Evolutionary conservation across 2,329 filamentous ascomycete genomes (phyloP).

Genomic region (Scolecobasidium constrictum): DNA sequence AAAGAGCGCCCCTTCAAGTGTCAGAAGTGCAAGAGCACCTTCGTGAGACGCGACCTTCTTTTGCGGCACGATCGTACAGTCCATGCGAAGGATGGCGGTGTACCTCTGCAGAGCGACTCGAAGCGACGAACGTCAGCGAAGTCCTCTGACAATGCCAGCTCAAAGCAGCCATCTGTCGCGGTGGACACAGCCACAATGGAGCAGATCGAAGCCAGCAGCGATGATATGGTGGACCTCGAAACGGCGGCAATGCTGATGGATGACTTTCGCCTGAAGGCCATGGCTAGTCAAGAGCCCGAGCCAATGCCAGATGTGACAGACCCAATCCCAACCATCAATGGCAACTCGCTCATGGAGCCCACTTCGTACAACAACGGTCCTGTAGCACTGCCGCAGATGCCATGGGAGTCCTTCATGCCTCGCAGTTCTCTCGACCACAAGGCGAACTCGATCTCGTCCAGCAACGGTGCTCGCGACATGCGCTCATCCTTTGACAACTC

Average conservation of each 20-base stretch:
- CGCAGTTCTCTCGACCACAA: constrained; percentile 60
- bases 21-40: constrained; percentile 94
- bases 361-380: constrained; percentile 63
- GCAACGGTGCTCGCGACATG: constrained; percentile 52
- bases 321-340: constrained; percentile 63
- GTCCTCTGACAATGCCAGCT: constrained; percentile 43
- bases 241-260: constrained; percentile 97
- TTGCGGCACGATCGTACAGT: constrained; percentile 96
- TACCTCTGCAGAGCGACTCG: constrained; percentile 86
- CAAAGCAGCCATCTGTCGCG: constrained; percentile 43
- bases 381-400: constrained; percentile 73
- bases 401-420: constrained; percentile 83
- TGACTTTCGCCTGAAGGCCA: constrained; percentile 93
- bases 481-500: constrained; percentile 48
- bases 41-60: constrained; percentile 91
- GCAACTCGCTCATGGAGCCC: constrained; percentile 63
- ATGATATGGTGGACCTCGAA: constrained; percentile 90
- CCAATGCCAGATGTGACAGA: constrained; percentile 43
- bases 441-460: constrained; percentile 61
- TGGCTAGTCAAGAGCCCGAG: constrained; percentile 55
- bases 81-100: constrained; percentile 93
- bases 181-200: constrained; percentile 81
- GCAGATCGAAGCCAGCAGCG: constrained; percentile 83
- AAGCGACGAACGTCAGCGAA: constrained; percentile 72
- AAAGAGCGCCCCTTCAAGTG: constrained; percentile 99